Conservation (phyloP, 192 early-diverging fungal genomes). For the Glomus cerebriforme region DNA sequence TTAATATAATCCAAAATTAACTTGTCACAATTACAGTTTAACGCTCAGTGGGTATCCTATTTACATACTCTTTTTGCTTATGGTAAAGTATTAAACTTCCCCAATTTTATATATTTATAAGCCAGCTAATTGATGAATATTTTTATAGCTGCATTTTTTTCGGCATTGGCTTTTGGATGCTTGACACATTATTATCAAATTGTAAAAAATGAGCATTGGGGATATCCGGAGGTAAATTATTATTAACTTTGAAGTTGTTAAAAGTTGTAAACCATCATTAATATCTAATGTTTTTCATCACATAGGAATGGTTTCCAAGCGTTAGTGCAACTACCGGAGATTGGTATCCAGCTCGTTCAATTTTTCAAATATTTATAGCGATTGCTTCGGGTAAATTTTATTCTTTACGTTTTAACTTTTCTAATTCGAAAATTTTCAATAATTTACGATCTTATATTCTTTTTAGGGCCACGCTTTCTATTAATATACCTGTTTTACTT, state of each 20-base stretch:
- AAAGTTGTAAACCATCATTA: neutral
- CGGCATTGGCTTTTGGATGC: conserved; percentile 67
- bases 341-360: conserved; percentile 70
- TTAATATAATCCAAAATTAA: neutral
- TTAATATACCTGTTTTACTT: neutral
- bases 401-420: neutral
- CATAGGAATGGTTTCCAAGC: conserved; percentile 77
- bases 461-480: neutral
- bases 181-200: conserved; percentile 81
- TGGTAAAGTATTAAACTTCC: conserved; percentile 36
- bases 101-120: neutral
- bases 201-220: conserved; percentile 75
- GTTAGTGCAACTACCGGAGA: conserved; percentile 82
- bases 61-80: conserved; percentile 53
- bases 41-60: conserved; percentile 13
- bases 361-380: conserved; percentile 83
- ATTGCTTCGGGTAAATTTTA: conserved; percentile 55
- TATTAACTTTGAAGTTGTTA: conserved; percentile 11
- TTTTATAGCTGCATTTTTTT: conserved; percentile 61
- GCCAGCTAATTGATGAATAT: conserved; percentile 6
- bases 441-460: neutral
- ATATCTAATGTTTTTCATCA: neutral
- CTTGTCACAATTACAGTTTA: neutral
- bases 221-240: conserved; percentile 66
- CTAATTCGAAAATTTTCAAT: neutral